Evolutionary conservation across 2,329 filamentous ascomycete species (phyloP), one percentile per base, ranked within the genome.

Genomic region (Pseudocercospora eumusae): DNA sequence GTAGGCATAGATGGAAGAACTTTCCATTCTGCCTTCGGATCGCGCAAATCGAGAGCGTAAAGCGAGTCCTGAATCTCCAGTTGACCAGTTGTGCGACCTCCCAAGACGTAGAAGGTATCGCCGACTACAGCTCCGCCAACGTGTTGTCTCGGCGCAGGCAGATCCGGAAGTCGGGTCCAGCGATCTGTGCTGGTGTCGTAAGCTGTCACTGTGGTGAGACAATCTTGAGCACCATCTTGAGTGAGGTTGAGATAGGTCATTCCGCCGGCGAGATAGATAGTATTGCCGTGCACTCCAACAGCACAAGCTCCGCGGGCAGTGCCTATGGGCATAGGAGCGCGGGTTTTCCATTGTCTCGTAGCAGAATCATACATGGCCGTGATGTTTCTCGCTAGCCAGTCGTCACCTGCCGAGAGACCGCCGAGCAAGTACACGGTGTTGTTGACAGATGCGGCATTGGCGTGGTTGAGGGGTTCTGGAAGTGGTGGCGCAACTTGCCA

Each of bases 211-310:
- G 52, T 59, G 15, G 49, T 20, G 25, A 56, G 20, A 31, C 20
- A 56, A 25, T 62, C 56, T 50, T 62, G 60, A 3, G 44, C 11
- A 1, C 31, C 58, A 18, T 47, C 23, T 8, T 36, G 45, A 5
- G 45, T 31, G n/a, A 55, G 25, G 36, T 56, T 50, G 0, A 62
- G 49, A 13, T 21, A n/a, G 2, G 56, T 62, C 60, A 59, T 59
- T 5, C 60, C 60, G 4, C 60, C 60, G n/a, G 60, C 60, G 18
- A 62, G 52, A 44, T 59, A 62, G 40, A 62, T 59, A 11, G 31
- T 62, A 15, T 13, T 56, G 3, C 52, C 50, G 13, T 59, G 55
- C 1, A 59, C 56, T 28, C 60, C 60, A 2, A 62, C 60, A 4
- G 60, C 60, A 33, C 50, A 62, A 2, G 60, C 56, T 28, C 60